These are phyloP conservation scores for Aspergillus sp. DNA, from an alignment of 2,329 filamentous ascomycete species.

Conservation along the genomic window DNA sequence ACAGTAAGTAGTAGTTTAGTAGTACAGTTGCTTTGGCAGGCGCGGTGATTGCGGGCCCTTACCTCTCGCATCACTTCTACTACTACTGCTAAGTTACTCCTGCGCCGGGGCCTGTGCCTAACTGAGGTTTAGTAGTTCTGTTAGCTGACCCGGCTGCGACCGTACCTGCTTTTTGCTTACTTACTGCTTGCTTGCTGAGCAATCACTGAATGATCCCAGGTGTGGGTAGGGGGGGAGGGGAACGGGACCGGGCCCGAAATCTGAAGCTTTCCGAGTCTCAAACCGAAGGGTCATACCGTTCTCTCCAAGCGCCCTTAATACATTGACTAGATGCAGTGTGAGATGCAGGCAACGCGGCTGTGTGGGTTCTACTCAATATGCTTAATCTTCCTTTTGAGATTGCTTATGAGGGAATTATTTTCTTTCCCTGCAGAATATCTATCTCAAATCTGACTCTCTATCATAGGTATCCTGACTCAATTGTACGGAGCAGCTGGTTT, in stretches of 20 bases:
- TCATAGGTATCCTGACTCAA: too few relatives aligned
- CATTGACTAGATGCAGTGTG: background rate
- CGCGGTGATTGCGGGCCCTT: background rate
- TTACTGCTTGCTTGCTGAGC: background rate
- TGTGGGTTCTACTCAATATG: background rate
- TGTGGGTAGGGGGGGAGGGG: background rate
- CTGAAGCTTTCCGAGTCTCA: slow-evolving; percentile 7
- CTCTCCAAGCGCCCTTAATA: background rate
- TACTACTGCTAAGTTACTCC: background rate
- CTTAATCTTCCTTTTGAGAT: slow-evolving; percentile 8
- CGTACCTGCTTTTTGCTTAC: background rate
- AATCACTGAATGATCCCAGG: background rate
- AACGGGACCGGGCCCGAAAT: background rate
- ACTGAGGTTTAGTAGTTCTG: background rate
- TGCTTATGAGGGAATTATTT: background rate
- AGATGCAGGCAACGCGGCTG: background rate
- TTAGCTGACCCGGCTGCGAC: background rate
- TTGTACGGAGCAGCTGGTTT: too few relatives aligned
- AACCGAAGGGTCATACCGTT: background rate
- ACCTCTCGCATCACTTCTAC: background rate
- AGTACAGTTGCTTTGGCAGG: background rate
- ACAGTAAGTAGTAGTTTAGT: too few relatives aligned
- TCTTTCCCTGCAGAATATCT: background rate
- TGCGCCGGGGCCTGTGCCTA: background rate
- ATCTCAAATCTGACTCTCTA: background rate